Conservation (phyloP, 257 asterid species). For the Solanum chiquidenum region DNA sequence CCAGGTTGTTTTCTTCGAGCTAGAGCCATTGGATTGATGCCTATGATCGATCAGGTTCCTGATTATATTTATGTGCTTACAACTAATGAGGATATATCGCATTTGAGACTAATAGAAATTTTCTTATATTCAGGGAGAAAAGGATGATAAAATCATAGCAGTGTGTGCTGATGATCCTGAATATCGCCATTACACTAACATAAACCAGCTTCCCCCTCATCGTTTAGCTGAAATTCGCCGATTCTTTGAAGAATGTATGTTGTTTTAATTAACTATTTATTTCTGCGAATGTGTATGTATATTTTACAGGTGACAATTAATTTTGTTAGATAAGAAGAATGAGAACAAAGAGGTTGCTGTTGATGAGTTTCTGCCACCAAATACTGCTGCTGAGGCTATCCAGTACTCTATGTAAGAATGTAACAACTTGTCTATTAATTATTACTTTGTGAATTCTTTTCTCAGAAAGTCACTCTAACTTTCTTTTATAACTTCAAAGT, state of each 20-base stretch:
- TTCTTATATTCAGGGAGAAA: neutral
- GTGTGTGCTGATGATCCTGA: neutral
- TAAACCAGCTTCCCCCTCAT: neutral
- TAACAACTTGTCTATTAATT: too few relatives aligned
- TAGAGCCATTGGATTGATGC: neutral
- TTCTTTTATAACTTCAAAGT: too few relatives aligned
- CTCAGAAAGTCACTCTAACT: too few relatives aligned
- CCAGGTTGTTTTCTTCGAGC: conserved; percentile 2
- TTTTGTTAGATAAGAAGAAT: conserved; percentile 48
- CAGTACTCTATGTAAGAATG: conserved; percentile 54
- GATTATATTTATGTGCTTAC: neutral
- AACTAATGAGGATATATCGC: neutral
- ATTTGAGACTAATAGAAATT: neutral
- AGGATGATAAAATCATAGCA: neutral
- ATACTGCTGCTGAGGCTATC: conserved; percentile 37
- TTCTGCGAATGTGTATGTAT: neutral
- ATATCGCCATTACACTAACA: neutral
- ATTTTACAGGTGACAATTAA: neutral
- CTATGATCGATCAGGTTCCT: conserved; percentile 1
- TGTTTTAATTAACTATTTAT: neutral
- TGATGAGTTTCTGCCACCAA: conserved; percentile 42
- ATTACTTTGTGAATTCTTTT: too few relatives aligned
- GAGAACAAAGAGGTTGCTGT: conserved; percentile 75
- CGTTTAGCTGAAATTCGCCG: neutral
- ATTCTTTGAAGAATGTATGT: neutral